These are phyloP conservation scores for Microstegium vimineum DNA, from an alignment of 176 grass and related monocot genomes.

Conservation along the genomic window DNA sequence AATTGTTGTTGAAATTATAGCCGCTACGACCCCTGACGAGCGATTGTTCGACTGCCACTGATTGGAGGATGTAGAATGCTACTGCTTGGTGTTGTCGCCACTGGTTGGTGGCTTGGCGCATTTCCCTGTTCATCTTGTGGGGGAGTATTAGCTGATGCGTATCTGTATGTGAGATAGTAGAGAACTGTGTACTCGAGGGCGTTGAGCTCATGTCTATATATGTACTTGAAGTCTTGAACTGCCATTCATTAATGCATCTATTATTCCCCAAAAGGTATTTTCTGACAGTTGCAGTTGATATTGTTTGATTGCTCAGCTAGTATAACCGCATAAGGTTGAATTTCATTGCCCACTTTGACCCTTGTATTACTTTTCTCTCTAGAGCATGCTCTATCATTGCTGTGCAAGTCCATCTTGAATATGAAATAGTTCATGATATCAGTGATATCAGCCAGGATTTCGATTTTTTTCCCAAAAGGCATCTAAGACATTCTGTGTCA, in stretches of 20 bases:
- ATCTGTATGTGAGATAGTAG: neutral
- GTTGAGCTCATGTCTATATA: neutral
- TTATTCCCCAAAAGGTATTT: neutral
- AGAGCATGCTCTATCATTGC: neutral
- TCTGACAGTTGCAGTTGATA: neutral
- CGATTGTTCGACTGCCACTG: neutral
- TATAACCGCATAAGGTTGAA: neutral
- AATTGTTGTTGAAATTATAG: neutral
- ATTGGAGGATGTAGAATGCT: neutral
- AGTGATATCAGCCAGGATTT: neutral
- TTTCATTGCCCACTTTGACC: neutral
- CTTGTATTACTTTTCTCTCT: neutral
- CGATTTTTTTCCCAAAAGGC: neutral
- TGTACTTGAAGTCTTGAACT: neutral
- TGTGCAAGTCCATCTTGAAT: neutral
- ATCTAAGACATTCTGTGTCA: neutral
- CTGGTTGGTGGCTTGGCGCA: neutral
- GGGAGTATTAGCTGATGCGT: neutral
- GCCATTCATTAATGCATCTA: neutral
- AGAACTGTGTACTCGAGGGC: neutral
- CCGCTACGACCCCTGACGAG: neutral
- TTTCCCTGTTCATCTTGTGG: neutral
- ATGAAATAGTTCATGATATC: neutral
- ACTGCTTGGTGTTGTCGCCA: neutral
- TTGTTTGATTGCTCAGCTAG: neutral